Conservation (phyloP, 2,329 filamentous ascomycete genomes). For the Pseudodiploospora longispora region DNA sequence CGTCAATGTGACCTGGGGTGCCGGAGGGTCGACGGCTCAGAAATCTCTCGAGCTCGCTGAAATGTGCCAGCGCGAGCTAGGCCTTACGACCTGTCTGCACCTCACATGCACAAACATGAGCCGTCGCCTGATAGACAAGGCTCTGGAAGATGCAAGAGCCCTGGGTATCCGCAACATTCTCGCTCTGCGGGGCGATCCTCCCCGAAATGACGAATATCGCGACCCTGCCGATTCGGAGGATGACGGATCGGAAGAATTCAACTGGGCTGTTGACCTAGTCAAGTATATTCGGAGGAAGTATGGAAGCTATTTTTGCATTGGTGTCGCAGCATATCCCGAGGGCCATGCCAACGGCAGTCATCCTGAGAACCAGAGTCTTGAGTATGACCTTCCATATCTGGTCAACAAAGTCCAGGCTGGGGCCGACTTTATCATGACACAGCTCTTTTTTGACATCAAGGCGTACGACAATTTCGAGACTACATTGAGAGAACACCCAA, state of each 20-base stretch:
- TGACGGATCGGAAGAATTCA: conserved; percentile 68
- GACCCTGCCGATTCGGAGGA: conserved; percentile 49
- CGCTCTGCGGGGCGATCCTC: conserved; percentile 84
- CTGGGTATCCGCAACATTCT: conserved; percentile 91
- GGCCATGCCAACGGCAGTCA: conserved; percentile 88
- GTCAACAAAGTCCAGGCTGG: conserved; percentile 87
- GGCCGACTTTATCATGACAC: conserved; percentile 97
- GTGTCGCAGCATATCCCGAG: conserved; percentile 90
- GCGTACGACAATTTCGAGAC: conserved; percentile 77
- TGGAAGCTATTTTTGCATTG: conserved; percentile 93
- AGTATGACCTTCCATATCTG: conserved; percentile 79
- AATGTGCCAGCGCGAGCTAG: conserved; percentile 85
- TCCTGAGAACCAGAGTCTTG: conserved; percentile 58
- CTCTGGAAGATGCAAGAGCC: conserved; percentile 81
- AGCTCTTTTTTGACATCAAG: conserved; percentile 86
- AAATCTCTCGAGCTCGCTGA: conserved; percentile 94
- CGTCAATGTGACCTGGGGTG: conserved; percentile 96
- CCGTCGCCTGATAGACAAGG: conserved; percentile 73
- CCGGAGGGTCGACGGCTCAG: conserved; percentile 81
- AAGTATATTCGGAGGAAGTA: conserved; percentile 78
- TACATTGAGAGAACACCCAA: conserved; percentile 68
- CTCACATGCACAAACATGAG: conserved; percentile 99
- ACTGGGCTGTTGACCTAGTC: conserved; percentile 83
- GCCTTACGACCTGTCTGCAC: conserved; percentile 90
- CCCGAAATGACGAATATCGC: conserved; percentile 79